These are phyloP conservation scores for Spencermartinsiella ligniputridi DNA, from an alignment of 1,139 yeast genomes.

Conservation along the genomic window DNA sequence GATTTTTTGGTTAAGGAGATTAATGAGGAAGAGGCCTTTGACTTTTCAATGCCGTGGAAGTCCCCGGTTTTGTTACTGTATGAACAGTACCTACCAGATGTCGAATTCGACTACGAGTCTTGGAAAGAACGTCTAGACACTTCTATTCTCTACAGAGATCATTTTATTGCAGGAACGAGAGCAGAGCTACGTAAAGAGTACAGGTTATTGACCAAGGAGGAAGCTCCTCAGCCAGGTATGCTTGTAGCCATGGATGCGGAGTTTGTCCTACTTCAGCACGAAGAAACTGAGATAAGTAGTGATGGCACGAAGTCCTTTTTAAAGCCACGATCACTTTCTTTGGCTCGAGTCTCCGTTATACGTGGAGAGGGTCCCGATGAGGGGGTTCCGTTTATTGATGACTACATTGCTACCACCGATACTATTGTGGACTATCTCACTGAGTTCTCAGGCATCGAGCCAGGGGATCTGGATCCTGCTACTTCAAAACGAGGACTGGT, in stretches of 20 bases:
- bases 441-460: slow-evolving; percentile 85
- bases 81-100: slow-evolving; percentile 39
- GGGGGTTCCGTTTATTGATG: slow-evolving; percentile 88
- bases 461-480: slow-evolving; percentile 78
- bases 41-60: slow-evolving; percentile 74
- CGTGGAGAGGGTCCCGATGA: slow-evolving; percentile 66
- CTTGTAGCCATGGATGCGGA: slow-evolving; percentile 95
- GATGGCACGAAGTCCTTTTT: slow-evolving; percentile 66
- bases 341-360: slow-evolving; percentile 86
- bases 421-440: slow-evolving; percentile 80
- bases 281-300: slow-evolving; percentile 69
- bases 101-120: slow-evolving; percentile 39
- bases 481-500: slow-evolving; percentile 69
- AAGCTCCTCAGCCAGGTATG: slow-evolving; percentile 71
- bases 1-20: slow-evolving; percentile 86
- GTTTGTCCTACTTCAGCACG: slow-evolving; percentile 79
- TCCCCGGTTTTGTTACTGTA: slow-evolving; percentile 73
- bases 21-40: slow-evolving; percentile 62
- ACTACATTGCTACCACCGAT: slow-evolving; percentile 72
- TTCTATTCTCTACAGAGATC: slow-evolving; percentile 66
- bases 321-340: slow-evolving; percentile 68
- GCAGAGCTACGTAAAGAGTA: slow-evolving; percentile 59
- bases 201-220: slow-evolving; percentile 56
- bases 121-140: slow-evolving; percentile 51
- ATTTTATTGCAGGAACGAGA: slow-evolving; percentile 67